phyloP scores from a whole-genome alignment of 768 basidiomycete species.

The Pholiota conissans region DNA sequence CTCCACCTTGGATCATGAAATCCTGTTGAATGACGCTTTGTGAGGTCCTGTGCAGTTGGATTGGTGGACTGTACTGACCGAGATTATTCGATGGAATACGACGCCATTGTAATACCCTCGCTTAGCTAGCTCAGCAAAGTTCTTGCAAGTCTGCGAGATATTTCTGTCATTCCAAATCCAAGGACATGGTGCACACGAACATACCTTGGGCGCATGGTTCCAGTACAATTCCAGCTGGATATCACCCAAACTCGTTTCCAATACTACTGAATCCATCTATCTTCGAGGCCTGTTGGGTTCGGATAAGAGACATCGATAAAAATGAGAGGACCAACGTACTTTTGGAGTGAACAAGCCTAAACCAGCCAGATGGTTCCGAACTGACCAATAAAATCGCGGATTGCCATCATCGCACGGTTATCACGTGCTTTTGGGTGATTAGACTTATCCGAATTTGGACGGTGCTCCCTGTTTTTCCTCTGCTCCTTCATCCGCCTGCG shows the following conservation, averaged over 20 bases:
- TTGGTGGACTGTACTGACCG: conserved; percentile 44
- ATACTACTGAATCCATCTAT: conserved; percentile 57
- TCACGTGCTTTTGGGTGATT: not conserved
- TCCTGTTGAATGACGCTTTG: conserved; percentile 54
- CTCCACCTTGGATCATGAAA: conserved; percentile 97
- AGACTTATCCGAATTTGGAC: not conserved
- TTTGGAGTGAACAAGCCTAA: not conserved
- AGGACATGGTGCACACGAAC: conserved; percentile 7
- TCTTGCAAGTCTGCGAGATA: conserved; percentile 79
- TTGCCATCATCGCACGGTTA: not conserved
- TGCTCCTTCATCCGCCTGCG: not conserved
- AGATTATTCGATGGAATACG: conserved; percentile 89
- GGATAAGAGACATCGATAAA: conserved; percentile 1
- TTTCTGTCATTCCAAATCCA: conserved; percentile 17
- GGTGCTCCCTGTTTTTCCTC: not conserved
- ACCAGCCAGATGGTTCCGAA: not conserved
- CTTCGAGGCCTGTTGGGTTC: not conserved
- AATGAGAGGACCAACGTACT: conserved; percentile 6
- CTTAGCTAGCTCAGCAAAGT: conserved; percentile 89
- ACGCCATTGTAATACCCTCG: conserved; percentile 92
- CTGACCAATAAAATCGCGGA: conserved; percentile 5
- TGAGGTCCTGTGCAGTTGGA: not conserved
- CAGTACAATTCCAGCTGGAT: conserved; percentile 91
- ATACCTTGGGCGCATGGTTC: conserved; percentile 78
- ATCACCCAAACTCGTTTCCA: conserved; percentile 86